phyloP scores from a whole-genome alignment of 345 rosid species.

The Citrus hindsii region DNA sequence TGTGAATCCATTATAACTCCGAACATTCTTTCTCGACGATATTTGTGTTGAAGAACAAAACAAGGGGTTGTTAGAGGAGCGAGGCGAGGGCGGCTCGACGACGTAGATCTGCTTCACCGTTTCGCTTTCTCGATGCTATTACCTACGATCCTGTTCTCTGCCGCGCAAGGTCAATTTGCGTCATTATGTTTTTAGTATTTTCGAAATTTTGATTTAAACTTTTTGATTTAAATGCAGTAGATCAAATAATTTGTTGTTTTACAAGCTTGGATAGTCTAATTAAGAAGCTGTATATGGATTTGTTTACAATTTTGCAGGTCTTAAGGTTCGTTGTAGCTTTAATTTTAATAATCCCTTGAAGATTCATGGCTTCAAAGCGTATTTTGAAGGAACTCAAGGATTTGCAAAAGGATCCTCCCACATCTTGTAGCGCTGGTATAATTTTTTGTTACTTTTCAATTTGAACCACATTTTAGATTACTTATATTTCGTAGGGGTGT shows the following conservation, averaged over 20 bases:
- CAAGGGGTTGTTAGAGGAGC: too few species aligned
- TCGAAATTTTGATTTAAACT: background rate
- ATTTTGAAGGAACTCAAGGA: constrained; percentile 48
- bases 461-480: background rate
- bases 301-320: background rate
- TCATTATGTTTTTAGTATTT: too few species aligned
- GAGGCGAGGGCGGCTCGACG: too few species aligned
- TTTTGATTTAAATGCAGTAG: background rate
- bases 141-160: too few species aligned
- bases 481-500: background rate
- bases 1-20: too few species aligned
- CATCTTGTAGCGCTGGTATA: constrained; percentile 47
- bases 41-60: too few species aligned
- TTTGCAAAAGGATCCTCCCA: constrained; percentile 45
- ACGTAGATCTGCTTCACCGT: too few species aligned
- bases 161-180: too few species aligned
- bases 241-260: background rate
- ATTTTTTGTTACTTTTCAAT: background rate
- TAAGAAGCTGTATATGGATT: background rate
- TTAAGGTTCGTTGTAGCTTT: background rate
- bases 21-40: too few species aligned
- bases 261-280: background rate
- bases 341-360: background rate
- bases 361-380: constrained; percentile 42
- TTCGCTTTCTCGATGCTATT: too few species aligned